phyloP scores from a whole-genome alignment of 75 land plant genomes.

The Chamaecyparis obtusa region DNA sequence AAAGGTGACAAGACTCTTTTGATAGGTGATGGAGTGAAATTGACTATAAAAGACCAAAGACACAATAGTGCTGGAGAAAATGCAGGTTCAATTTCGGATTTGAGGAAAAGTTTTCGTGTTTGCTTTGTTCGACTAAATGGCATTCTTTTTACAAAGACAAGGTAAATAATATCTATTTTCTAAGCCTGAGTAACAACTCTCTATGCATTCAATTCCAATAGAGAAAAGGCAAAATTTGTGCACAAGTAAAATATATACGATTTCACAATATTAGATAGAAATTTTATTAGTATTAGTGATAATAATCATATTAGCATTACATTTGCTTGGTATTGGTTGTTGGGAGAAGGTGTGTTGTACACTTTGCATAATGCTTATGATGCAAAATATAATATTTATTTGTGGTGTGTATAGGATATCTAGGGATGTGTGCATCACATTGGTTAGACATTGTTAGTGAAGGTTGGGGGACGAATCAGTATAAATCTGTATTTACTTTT shows the following conservation, averaged over 20 bases:
- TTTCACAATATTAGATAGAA: not conserved
- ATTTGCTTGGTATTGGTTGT: no score
- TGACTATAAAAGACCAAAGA: slow-evolving; percentile 5
- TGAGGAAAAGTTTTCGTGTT: slow-evolving; percentile 50
- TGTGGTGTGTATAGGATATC: no score
- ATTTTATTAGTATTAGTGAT: not conserved
- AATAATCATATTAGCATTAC: no score
- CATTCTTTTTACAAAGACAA: slow-evolving; percentile 85
- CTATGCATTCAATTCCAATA: not conserved
- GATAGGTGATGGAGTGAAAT: slow-evolving; percentile 7
- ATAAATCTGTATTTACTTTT: no score
- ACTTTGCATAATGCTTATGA: no score
- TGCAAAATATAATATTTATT: no score
- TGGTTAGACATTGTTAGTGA: no score
- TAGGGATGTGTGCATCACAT: no score
- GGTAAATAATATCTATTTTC: slow-evolving; percentile 32
- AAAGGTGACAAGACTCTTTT: slow-evolving; percentile 9
- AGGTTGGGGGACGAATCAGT: no score
- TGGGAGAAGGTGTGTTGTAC: no score
- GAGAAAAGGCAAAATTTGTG: not conserved
- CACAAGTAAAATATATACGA: not conserved
- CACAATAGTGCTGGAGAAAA: slow-evolving; percentile 18
- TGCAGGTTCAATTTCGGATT: slow-evolving; percentile 21
- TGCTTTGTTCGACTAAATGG: slow-evolving; percentile 87
- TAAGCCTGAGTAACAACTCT: not conserved